Evolutionary conservation across 768 basidiomycete genomes (phyloP), one percentile per base, ranked within the genome.

Genomic region (Mycena floridula): DNA sequence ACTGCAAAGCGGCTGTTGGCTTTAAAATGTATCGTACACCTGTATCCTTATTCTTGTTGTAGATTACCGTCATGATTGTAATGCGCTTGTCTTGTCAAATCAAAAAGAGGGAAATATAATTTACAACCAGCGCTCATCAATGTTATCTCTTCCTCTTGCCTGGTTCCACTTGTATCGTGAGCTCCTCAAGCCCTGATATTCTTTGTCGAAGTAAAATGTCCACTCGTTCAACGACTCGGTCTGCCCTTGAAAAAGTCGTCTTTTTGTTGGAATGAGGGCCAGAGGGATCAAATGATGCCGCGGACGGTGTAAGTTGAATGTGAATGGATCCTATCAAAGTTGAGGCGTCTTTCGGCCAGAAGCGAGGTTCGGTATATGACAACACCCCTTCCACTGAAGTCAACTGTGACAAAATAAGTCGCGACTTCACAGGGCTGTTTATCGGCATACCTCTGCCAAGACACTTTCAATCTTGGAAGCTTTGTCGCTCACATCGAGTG

Each of bases 281-380:
- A 24, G 67, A 62, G 0, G 81, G 77, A 51, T 86, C 79, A 52
- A 71, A 59, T 0, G 75, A 65, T 0, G 81, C 72, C 1, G 72
- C 63, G 0, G 85, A 80, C 8, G 75, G 77, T 7, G 77, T 71
- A n/a, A 99, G 74, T 52, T 90, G 89, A 40, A 99, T 79, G 59
- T 89, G 91, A 44, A 98, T 90, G 6, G 90, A 91, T 20, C 95
- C 96, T 53, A 97, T 81, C 28, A 96, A 60, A 37, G 79, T 82
- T 3, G 77, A 74, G 4, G 89, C 78, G 61, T 97, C 94, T 63
- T 95, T 93, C 0, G 93, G 93, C 96, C 96, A 98, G 64, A 99
- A 96, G 21, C 90, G 77, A 0, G 94, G 81, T 1, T 75, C 71
- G 3, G 80, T 80, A 63, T 87, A 95, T 2, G 88, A 88, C 2